Percentiles rank a stretch among this genome's conserved stretches.
Evolutionary conservation across 164 flowering plant species (phyloP).

Genomic region (Sedum album): DNA sequence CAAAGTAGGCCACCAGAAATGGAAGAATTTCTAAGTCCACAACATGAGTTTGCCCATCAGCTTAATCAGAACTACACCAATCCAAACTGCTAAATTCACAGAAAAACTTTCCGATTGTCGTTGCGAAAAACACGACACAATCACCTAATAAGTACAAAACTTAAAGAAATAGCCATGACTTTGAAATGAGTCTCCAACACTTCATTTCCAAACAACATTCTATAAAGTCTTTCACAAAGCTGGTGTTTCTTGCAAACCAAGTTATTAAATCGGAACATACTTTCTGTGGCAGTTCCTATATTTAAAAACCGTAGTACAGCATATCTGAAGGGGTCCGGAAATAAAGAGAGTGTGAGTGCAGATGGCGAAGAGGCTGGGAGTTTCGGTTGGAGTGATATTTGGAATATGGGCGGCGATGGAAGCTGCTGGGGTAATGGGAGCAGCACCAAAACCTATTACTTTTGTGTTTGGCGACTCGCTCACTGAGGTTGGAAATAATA

Average conservation of each 20-base stretch:
- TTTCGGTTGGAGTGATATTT: neutral
- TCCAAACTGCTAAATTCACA: neutral
- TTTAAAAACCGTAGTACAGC: neutral
- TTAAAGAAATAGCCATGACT: conserved; percentile 6
- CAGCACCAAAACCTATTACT: conserved; percentile 27
- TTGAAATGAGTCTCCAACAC: neutral
- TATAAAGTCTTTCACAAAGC: conserved; percentile 2
- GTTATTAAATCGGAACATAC: neutral
- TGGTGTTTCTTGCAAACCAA: conserved; percentile 3
- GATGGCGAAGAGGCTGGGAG: neutral
- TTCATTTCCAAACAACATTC: conserved; percentile 1
- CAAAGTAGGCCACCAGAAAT: conserved; percentile 4
- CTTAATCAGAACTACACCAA: conserved; percentile 4
- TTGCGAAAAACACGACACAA: neutral
- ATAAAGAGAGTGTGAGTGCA: neutral
- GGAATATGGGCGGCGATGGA: neutral
- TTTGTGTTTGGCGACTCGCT: conserved; percentile 72
- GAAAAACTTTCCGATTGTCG: neutral
- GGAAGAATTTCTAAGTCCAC: neutral
- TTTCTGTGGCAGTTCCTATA: too few species aligned
- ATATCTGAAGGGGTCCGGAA: neutral
- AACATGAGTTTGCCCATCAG: neutral
- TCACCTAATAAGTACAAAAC: conserved; percentile 6
- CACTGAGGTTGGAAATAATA: conserved; percentile 83
- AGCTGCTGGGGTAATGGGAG: neutral